Evolutionary conservation across 495 filamentous ascomycete species (phyloP), one percentile per base, ranked within the genome.

Genomic region (Xylaria palmicola): DNA sequence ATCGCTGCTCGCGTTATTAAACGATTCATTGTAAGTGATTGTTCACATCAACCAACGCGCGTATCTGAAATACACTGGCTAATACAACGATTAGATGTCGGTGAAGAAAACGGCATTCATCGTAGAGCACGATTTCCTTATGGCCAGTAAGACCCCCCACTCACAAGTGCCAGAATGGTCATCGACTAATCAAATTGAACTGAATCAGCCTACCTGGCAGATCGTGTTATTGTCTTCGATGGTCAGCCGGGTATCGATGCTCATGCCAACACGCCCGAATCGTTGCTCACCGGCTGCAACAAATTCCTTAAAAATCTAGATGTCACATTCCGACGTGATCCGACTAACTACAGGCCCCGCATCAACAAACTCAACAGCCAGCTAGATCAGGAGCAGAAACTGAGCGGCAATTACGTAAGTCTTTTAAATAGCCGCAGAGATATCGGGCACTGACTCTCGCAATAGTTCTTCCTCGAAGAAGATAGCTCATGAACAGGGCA

Each of bases 41-140:
- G 4, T 24, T n/a, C 37, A 26, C 9, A 15, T 9, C n/a, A 17
- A 15, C 22, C 34, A 20, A 6, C 29, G n/a, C 24, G 37, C 36
- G 26, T 29, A 13, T 20, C 13, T 9, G 3, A 8, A 20, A 53
- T 27, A 27, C 36, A 27, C 13, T 4, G 15, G 29, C 49, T 60
- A 9, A 52, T 49, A 53, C 9, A 36, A 17, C 6, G 19, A 9
- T 15, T 45, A 61, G 59, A 98, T 98, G 94, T 93, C 98, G 82
- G 86, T 91, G 59, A 98, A 98, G 88, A 98, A 98, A 84, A 98
- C 94, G 0, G 94, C 95, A 36, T 98, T 98, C 74, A 86, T 98
- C 63, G 94, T 98, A 67, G 94, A 98, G 86, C 94, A 98, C 88
- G 95, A 98, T 86, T 98, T 98, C 80, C 98, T 97, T 81, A 98